Evolutionary conservation across 140 eudicot species (phyloP), one percentile per base, ranked within the genome.

Genomic region (Anethum foeniculum): DNA sequence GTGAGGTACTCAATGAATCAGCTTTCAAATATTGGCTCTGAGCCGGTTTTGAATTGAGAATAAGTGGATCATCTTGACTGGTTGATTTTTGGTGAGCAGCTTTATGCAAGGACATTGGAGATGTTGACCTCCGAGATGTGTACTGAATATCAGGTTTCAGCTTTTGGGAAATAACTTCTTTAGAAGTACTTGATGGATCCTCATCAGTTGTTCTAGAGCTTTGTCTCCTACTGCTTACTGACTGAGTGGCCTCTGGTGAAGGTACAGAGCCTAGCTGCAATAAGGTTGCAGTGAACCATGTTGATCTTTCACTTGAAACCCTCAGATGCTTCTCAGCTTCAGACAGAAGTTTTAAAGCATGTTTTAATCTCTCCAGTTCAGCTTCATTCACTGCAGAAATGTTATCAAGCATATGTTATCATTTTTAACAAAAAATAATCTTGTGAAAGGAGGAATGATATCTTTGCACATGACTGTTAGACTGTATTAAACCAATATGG

Each of bases 221-320:
- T 82, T 87, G 96, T 81, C 92, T 87, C 79, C 90, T 87, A 78
- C 96, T 88, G 81, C 94, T 89, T 84, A 91, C 95, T 13, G 94
- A 90, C 75, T 88, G 93, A 81, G 97, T 92, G 75, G 85, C 90
- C 38, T 88, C 92, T 14, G 93, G 86, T 32, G 95, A 89, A 71
- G 89, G 85, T 77, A 83, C 85, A 6, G 96, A 89, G 30, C 99
- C 99, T 49, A 94, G 93, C 83, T 91, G 98, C 78, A 93, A 87
- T 28, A 93, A 87, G 74, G 95, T 91, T 74, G 98, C 96, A 44
- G 97, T 93, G 90, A 93, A 93, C 98, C 98, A 93, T 62, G 97
- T 93, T 51, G 97, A 92, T 6, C 93, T 87, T 80, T 95, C 97
- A 83, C 96, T 92, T 13, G 97, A 92, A 78, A 87, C 91, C 86